These are phyloP conservation scores for Hamigera avellanea DNA, from an alignment of 495 filamentous ascomycete species.

Conservation along the genomic window DNA sequence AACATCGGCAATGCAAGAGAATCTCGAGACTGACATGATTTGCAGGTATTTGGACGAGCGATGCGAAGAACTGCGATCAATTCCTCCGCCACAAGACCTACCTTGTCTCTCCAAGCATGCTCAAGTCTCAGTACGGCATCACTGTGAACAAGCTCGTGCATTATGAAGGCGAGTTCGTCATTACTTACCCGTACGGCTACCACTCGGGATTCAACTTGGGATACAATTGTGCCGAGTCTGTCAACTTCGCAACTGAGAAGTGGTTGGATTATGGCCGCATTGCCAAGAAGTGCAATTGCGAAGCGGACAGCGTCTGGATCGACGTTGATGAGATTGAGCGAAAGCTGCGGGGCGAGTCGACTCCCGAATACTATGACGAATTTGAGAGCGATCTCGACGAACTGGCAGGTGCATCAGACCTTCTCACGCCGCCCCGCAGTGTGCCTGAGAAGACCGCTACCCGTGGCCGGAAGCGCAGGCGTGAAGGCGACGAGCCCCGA, in stretches of 20 bases:
- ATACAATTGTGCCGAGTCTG: slow-evolving; percentile 97
- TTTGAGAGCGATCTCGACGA: slow-evolving; percentile 54
- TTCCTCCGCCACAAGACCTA: slow-evolving; percentile 97
- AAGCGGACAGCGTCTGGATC: slow-evolving; percentile 95
- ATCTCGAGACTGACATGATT: slow-evolving; percentile 3
- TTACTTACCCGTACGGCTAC: slow-evolving; percentile 97
- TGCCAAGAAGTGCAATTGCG: slow-evolving; percentile 95
- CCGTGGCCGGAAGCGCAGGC: slow-evolving; percentile 52
- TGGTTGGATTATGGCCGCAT: slow-evolving; percentile 93
- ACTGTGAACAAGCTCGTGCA: slow-evolving; percentile 94
- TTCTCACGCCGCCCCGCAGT: slow-evolving; percentile 72
- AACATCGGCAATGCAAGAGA: no score
- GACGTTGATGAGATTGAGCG: slow-evolving; percentile 91
- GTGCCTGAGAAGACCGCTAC: slow-evolving; percentile 49
- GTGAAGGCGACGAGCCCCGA: slow-evolving; percentile 46
- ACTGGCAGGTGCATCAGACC: slow-evolving; percentile 47
- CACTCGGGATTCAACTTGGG: slow-evolving; percentile 97
- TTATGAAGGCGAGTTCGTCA: slow-evolving; percentile 94
- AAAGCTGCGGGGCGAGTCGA: slow-evolving; percentile 82
- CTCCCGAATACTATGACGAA: slow-evolving; percentile 71
- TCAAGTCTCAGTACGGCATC: slow-evolving; percentile 82
- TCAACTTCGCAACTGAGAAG: slow-evolving; percentile 92
- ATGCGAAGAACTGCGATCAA: slow-evolving; percentile 94
- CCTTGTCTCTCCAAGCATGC: slow-evolving; percentile 81
- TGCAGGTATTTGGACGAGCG: slow-evolving; percentile 71